Evolutionary conservation across 371 early-diverging fungal genomes (phyloP).

Genomic region (Circinella minor): DNA sequence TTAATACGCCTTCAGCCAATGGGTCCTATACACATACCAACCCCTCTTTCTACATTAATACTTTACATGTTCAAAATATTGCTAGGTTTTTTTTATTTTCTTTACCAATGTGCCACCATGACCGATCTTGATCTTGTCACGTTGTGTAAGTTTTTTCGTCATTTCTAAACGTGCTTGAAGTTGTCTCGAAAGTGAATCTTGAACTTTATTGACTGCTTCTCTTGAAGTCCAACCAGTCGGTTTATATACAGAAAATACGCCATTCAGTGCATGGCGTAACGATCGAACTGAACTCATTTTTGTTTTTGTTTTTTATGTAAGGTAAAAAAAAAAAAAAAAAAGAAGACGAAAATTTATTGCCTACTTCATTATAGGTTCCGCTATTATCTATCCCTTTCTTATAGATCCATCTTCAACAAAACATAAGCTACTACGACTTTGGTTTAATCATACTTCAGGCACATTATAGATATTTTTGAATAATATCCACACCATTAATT

Average conservation of each 20-base stretch:
- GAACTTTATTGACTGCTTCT: conserved; percentile 37
- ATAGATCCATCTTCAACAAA: too few species aligned
- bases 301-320: neutral
- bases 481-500: too few species aligned
- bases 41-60: neutral
- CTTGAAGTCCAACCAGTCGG: conserved; percentile 52
- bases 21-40: conserved; percentile 42
- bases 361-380: too few species aligned
- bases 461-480: too few species aligned
- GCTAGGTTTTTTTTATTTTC: neutral
- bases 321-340: too few species aligned
- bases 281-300: neutral
- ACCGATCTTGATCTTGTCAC: conserved; percentile 47
- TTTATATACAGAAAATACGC: conserved; percentile 52
- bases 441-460: too few species aligned
- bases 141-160: conserved; percentile 14
- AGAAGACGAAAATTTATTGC: neutral
- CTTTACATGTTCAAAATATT: neutral
- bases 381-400: too few species aligned
- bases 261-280: conserved; percentile 33
- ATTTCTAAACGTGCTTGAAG: conserved; percentile 10
- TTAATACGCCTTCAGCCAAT: conserved; percentile 55
- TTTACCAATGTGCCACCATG: conserved; percentile 59
- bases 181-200: conserved; percentile 28
- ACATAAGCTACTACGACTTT: too few species aligned